Evolutionary conservation across 2,329 filamentous ascomycete genomes (phyloP).

Genomic region (Sporothrix brasiliensis): DNA sequence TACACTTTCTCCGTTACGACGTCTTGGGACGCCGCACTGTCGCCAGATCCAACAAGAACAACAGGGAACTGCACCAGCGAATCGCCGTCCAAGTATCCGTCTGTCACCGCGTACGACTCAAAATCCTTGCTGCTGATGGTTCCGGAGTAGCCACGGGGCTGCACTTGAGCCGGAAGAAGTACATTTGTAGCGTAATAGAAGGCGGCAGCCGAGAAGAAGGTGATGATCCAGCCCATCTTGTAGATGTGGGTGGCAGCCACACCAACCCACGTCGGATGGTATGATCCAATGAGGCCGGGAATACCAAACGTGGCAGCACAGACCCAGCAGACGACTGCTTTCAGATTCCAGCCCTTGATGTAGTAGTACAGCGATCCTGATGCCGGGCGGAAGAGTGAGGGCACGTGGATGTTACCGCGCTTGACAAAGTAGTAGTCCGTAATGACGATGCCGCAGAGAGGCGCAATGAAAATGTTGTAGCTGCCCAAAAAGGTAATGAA

Average conservation of each 20-base stretch:
- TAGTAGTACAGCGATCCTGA: slow-evolving; percentile 39
- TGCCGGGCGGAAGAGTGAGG: slow-evolving; percentile 23
- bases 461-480: slow-evolving; percentile 37
- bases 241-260: slow-evolving; percentile 41
- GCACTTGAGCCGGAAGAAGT: slow-evolving; percentile 43
- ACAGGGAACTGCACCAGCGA: slow-evolving; percentile 25
- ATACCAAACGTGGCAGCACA: slow-evolving; percentile 43
- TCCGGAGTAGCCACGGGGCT: slow-evolving; percentile 22
- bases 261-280: slow-evolving; percentile 41
- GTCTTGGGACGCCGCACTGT: slow-evolving; percentile 16
- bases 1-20: slow-evolving; percentile 3
- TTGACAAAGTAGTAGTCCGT: slow-evolving; percentile 38
- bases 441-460: slow-evolving; percentile 31
- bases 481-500: slow-evolving; percentile 37
- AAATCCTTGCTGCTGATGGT: slow-evolving; percentile 9
- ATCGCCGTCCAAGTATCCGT: slow-evolving; percentile 29
- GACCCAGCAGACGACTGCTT: slow-evolving; percentile 42
- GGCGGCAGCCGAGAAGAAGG: slow-evolving; percentile 41
- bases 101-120: slow-evolving; percentile 20
- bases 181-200: slow-evolving; percentile 44
- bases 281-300: slow-evolving; percentile 43
- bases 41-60: neutral
- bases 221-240: slow-evolving; percentile 45
- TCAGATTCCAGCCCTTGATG: slow-evolving; percentile 43
- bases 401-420: slow-evolving; percentile 34